A percentile compares a stretch with the other conserved stretches of the same genome.
phyloP scores from a whole-genome alignment of 1,284 basidiomycete species.

The Athelia sp. region DNA sequence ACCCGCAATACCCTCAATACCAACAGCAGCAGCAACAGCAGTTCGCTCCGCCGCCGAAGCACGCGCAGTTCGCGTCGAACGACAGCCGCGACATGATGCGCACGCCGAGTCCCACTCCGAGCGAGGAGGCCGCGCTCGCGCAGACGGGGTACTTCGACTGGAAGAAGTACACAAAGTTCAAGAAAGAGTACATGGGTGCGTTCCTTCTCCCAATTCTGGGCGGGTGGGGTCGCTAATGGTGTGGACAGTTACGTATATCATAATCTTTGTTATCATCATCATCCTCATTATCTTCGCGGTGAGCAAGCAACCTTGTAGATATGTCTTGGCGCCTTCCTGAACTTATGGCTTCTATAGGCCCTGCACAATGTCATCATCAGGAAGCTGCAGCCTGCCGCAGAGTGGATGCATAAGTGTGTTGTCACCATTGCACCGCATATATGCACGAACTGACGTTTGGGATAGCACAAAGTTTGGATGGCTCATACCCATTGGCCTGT shows the following conservation, averaged over 20 bases:
- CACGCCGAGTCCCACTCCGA: conserved; percentile 60
- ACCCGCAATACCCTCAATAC: no score
- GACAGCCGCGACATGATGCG: conserved; percentile 17
- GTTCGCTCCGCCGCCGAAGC: no score
- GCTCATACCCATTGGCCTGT: conserved; percentile 77
- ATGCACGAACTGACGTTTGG: conserved; percentile 5
- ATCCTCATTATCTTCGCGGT: conserved; percentile 54
- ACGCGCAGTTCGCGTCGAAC: neutral
- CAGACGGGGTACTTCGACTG: conserved; percentile 38
- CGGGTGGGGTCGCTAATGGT: conserved; percentile 29
- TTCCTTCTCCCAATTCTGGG: conserved; percentile 11
- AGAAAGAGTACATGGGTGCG: conserved; percentile 47
- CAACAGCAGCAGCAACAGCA: no score
- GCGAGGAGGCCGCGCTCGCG: conserved; percentile 41
- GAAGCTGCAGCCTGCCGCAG: conserved; percentile 60
- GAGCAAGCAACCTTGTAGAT: conserved; percentile 31
- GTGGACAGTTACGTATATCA: conserved; percentile 39
- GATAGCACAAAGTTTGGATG: conserved; percentile 52
- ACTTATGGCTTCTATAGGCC: neutral
- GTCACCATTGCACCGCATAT: conserved; percentile 15
- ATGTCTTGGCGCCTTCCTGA: neutral
- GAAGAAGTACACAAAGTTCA: conserved; percentile 32
- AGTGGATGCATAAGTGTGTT: conserved; percentile 56
- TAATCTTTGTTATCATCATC: conserved; percentile 42
- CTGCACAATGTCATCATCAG: conserved; percentile 48